Conservation (phyloP, 2,329 filamentous ascomycete species). For the Aspergillus candidus region DNA sequence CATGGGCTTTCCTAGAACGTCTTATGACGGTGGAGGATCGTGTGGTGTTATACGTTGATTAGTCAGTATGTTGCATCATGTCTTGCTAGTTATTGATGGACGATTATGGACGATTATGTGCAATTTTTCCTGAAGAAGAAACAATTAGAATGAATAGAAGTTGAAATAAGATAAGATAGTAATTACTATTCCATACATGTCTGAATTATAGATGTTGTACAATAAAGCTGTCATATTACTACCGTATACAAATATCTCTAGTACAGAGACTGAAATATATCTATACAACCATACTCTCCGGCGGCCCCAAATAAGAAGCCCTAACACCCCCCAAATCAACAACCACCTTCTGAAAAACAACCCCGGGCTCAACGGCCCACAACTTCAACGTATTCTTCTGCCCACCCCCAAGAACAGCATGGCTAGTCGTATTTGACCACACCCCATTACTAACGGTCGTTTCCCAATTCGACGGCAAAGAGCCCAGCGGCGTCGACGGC, state of each 20-base stretch:
- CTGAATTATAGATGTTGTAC: no score
- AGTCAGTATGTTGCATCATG: no score
- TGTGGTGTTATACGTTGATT: background rate
- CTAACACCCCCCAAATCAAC: conserved; percentile 52
- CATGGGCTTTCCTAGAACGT: no score
- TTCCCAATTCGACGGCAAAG: conserved; percentile 6
- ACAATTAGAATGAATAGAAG: no score
- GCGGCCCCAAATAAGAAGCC: conserved; percentile 51
- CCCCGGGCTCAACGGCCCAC: conserved; percentile 48
- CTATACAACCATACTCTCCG: conserved; percentile 40
- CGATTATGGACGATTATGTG: no score
- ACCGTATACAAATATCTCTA: no score
- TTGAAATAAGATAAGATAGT: no score
- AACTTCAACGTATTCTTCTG: conserved; percentile 45
- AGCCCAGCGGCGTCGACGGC: conserved; percentile 17
- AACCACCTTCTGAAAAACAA: conserved; percentile 53
- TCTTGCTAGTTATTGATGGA: no score
- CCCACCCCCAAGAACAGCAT: conserved; percentile 36
- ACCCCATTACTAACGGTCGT: conserved; percentile 8
- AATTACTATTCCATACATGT: no score
- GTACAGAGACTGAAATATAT: no score
- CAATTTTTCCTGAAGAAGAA: no score
- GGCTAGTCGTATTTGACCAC: conserved; percentile 30
- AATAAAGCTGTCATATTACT: no score
- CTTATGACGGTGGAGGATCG: background rate